Evolutionary conservation across 306 rosid genomes (phyloP).

Genomic region (Prunus davidiana): DNA sequence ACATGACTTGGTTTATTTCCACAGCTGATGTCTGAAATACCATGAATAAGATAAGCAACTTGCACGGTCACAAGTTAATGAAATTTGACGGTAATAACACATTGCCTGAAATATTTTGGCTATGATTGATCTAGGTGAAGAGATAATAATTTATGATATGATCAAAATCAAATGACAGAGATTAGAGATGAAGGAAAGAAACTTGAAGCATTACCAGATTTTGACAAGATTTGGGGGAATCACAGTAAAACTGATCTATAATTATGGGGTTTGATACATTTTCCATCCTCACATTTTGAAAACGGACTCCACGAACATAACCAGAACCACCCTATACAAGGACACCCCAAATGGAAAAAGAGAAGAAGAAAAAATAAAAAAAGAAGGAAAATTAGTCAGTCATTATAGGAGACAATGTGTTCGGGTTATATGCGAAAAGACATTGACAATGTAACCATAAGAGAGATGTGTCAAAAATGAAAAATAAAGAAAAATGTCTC

Average conservation of each 20-base stretch:
- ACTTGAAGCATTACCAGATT: slow-evolving; percentile 54
- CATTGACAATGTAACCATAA: neutral
- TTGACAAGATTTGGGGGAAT: slow-evolving; percentile 72
- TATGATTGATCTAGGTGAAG: neutral
- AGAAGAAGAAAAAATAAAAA: neutral
- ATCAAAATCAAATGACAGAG: neutral
- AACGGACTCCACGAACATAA: slow-evolving; percentile 72
- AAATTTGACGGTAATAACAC: neutral
- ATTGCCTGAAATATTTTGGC: neutral
- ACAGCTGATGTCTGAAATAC: slow-evolving; percentile 67
- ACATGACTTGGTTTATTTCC: slow-evolving; percentile 70
- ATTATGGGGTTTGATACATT: slow-evolving; percentile 83
- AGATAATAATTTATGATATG: neutral
- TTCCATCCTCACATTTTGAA: slow-evolving; percentile 82
- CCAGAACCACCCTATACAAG: slow-evolving; percentile 90
- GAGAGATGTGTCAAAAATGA: slow-evolving; percentile 9
- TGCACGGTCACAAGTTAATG: neutral
- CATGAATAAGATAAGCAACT: neutral
- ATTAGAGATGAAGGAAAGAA: neutral
- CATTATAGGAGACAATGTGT: neutral
- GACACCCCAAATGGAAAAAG: neutral
- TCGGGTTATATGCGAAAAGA: too few species aligned
- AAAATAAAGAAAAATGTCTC: neutral
- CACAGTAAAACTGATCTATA: slow-evolving; percentile 96
- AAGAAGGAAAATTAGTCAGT: slow-evolving; percentile 9